Conservation (phyloP, 2,329 filamentous ascomycete species). For the Cladophialophora chaetospira region DNA sequence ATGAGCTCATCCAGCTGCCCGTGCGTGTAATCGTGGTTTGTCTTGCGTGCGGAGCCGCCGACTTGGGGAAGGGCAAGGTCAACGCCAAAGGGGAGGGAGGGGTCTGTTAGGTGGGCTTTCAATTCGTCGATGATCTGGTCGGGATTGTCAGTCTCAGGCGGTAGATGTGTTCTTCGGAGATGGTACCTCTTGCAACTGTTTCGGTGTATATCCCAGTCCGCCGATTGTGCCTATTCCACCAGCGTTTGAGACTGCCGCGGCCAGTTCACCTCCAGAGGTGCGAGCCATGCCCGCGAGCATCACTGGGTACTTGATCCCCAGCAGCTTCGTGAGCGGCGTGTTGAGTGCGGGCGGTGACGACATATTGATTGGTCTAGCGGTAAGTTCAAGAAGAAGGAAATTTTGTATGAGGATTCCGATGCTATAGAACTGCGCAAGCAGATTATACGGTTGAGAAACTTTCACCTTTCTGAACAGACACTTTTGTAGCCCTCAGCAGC, state of each 20-base stretch:
- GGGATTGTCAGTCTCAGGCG: conserved; percentile 56
- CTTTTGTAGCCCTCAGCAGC: no score
- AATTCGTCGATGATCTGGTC: conserved; percentile 79
- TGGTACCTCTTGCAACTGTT: conserved; percentile 63
- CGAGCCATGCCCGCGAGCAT: conserved; percentile 93
- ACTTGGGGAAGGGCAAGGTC: conserved; percentile 90
- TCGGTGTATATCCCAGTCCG: conserved; percentile 68
- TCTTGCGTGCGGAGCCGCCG: conserved; percentile 78
- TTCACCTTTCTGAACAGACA: no score
- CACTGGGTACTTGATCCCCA: conserved; percentile 85
- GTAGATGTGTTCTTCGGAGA: neutral
- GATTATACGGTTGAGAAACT: no score
- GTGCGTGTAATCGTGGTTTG: conserved; percentile 93
- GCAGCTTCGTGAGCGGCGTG: conserved; percentile 75
- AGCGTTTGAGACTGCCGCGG: conserved; percentile 84
- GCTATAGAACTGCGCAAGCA: no score
- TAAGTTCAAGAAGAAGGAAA: neutral
- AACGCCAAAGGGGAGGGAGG: conserved; percentile 80
- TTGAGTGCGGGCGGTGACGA: conserved; percentile 56
- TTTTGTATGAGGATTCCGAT: no score
- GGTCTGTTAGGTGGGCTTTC: conserved; percentile 69
- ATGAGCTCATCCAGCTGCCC: conserved; percentile 87
- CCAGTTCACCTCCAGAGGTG: conserved; percentile 74
- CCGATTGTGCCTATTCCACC: conserved; percentile 72
- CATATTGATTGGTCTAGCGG: conserved; percentile 25